Evolutionary conservation across 495 filamentous ascomycete species (phyloP), one percentile per base, ranked within the genome.

Genomic region (Podospora pseudocomata): DNA sequence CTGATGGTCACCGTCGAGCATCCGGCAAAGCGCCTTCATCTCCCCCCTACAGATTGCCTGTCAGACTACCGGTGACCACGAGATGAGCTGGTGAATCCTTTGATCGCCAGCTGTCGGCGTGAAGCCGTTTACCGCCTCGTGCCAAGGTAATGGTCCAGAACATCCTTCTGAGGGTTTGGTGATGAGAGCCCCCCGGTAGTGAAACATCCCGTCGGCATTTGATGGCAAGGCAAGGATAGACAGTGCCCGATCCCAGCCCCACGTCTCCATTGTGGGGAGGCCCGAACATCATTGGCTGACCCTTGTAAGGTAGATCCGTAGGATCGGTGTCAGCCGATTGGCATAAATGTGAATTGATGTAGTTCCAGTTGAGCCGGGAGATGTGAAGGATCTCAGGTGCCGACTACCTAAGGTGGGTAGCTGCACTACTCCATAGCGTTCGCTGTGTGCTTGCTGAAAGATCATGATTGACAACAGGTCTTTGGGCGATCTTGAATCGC

Each of bases 81-180:
- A 58, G 7, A 20, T 20, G 56, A 58, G 23, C 9, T 27, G 23
- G 23, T 58, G 56, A 3, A 20, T 58, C 56, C 56, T 20, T 5
- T 58, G 56, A 58, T 58, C 56, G 16, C 6, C 23, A 27, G 56
- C 6, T 58, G n/a, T 58, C 30, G 23, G 5, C 20, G 56, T 49
- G 30, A 23, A 23, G 53, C 18, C 55, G 60, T 28, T 27, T 67
- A 67, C 49, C 9, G 68, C 67, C 67, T 66, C 20, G 67, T 58
- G 30, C 30, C 30, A 32, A 49, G 39, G 15, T 11, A 1, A 16
- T 16, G 39, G 39, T 6, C 39, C 39, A 49, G 39, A 49, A 16
- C 9, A 16, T 49, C 30, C 23, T 39, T 39, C 34, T 39, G 34
- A 39, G 34, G 34, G 23, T 49, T 49, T 3, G 9, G 39, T 49